A percentile compares a stretch with the other conserved stretches of the same genome.
Evolutionary conservation across 1,284 basidiomycete genomes (phyloP).

Genomic region (Amylostereum areolatum): DNA sequence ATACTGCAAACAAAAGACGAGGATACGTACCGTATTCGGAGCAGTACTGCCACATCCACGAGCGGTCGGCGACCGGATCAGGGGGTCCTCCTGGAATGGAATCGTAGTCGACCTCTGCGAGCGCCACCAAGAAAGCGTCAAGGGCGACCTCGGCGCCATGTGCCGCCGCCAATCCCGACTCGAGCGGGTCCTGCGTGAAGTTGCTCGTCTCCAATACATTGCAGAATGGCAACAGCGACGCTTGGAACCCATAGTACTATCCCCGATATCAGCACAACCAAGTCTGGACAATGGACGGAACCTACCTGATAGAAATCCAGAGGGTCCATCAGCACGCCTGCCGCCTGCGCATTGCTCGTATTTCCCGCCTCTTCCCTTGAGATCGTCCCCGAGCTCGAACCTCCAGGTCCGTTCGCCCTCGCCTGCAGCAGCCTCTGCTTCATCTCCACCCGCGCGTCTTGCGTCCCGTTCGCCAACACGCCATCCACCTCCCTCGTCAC

Average conservation of each 20-base stretch:
- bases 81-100: constrained; percentile 33
- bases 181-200: constrained; percentile 29
- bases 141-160: constrained; percentile 30
- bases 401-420: constrained; percentile 33
- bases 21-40: constrained; percentile 39
- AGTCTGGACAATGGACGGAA: no score
- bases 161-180: constrained; percentile 30
- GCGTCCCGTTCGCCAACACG: constrained; percentile 27
- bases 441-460: constrained; percentile 27
- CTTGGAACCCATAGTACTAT: constrained; percentile 41
- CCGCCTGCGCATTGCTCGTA: constrained; percentile 33
- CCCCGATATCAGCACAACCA: no score
- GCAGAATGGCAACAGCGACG: constrained; percentile 41
- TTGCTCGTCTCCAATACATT: constrained; percentile 41
- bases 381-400: constrained; percentile 27
- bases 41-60: constrained; percentile 51
- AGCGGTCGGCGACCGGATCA: constrained; percentile 35
- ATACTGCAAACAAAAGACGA: background rate
- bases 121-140: constrained; percentile 33
- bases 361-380: constrained; percentile 27
- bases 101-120: constrained; percentile 40
- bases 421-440: constrained; percentile 39
- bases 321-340: constrained; percentile 41
- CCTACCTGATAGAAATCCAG: constrained; percentile 43
- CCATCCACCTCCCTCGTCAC: constrained; percentile 40